These are phyloP conservation scores for Ophioceras dolichostomum DNA, from an alignment of 2,329 filamentous ascomycete genomes.

Conservation along the genomic window DNA sequence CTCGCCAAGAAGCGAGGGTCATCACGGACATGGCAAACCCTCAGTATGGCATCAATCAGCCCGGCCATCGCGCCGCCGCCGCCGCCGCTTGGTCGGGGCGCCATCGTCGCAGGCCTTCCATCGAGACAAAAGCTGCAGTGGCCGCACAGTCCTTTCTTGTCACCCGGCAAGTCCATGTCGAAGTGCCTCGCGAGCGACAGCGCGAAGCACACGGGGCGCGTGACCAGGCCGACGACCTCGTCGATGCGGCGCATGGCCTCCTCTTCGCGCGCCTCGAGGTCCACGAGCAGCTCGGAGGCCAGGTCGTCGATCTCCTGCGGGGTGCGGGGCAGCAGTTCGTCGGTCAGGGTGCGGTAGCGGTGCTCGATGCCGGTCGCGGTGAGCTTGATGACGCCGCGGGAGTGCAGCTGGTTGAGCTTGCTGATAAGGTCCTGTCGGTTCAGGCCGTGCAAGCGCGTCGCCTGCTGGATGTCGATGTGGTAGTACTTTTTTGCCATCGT, in stretches of 20 bases:
- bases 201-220: constrained; percentile 37
- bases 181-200: constrained; percentile 41
- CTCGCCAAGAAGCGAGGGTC: constrained; percentile 47
- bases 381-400: constrained; percentile 34
- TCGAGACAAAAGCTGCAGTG: constrained; percentile 40
- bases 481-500: constrained; percentile 8
- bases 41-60: too few relatives aligned
- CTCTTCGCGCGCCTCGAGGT: constrained; percentile 38
- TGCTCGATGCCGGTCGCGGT: constrained; percentile 38
- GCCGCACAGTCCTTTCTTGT: constrained; percentile 31
- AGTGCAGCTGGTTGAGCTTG: constrained; percentile 41
- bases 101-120: constrained; percentile 22
- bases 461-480: constrained; percentile 33
- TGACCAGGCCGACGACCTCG: constrained; percentile 40
- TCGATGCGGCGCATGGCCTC: constrained; percentile 38
- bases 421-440: constrained; percentile 34
- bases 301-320: constrained; percentile 28
- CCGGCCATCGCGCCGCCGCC: too few relatives aligned
- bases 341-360: constrained; percentile 33
- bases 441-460: constrained; percentile 18
- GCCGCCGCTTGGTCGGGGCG: too few relatives aligned
- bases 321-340: constrained; percentile 28
- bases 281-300: constrained; percentile 30
- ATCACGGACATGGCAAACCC: constrained; percentile 31
- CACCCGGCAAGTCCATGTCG: constrained; percentile 37